A percentile compares a stretch with the other conserved stretches of the same genome.
Evolutionary conservation across 2,329 filamentous ascomycete genomes (phyloP).

Genomic region (Ophiostoma piceae): DNA sequence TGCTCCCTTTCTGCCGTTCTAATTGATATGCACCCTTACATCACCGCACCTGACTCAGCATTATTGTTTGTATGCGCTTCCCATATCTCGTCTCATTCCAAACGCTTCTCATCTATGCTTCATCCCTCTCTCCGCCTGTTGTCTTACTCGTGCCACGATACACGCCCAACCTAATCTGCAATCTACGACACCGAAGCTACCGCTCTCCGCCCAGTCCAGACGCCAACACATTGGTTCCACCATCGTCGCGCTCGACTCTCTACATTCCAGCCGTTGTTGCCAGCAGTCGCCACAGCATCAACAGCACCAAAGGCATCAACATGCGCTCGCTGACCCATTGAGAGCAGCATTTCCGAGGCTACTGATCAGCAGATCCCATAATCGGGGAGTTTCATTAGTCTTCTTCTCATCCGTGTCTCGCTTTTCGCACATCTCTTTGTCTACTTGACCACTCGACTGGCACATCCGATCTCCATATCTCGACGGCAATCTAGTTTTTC

Average conservation of each 20-base stretch:
- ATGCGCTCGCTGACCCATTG: slow-evolving; percentile 18
- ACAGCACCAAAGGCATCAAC: slow-evolving; percentile 9
- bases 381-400: background rate
- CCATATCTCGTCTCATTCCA: background rate
- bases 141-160: slow-evolving; percentile 11
- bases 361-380: slow-evolving; percentile 8
- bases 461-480: background rate
- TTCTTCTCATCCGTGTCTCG: slow-evolving; percentile 1
- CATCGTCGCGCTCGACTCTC: background rate
- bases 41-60: slow-evolving; percentile 8
- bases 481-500: background rate
- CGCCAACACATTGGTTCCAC: background rate
- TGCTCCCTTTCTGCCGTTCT: slow-evolving; percentile 4
- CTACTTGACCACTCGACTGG: slow-evolving; percentile 3
- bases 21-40: slow-evolving; percentile 13
- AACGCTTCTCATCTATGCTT: background rate
- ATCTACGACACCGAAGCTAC: slow-evolving; percentile 1
- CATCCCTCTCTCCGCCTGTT: background rate
- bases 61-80: background rate
- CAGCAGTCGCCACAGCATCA: background rate
- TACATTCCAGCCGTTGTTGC: background rate
- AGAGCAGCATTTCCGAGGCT: slow-evolving; percentile 13
- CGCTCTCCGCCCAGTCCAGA: background rate
- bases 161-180: background rate
- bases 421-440: slow-evolving; percentile 5